Evolutionary conservation across 2,329 filamentous ascomycete species (phyloP), one percentile per base, ranked within the genome.

Genomic region (Neocucurbitaria cava): DNA sequence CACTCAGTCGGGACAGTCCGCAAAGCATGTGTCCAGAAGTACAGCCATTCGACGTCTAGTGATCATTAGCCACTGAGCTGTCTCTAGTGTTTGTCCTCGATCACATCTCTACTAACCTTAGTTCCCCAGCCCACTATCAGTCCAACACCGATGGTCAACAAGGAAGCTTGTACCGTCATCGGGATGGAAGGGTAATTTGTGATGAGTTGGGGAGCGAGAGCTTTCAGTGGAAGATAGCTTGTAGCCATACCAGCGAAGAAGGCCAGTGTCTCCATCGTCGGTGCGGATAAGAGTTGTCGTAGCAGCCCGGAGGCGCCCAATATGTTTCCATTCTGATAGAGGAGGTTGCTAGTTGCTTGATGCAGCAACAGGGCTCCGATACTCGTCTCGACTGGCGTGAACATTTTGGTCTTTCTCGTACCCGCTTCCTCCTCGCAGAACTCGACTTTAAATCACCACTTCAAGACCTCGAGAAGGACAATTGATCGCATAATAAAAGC

Each of bases 11-110:
- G 5, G 80, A 77, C 4, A 84, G 62, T 1, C 82, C 82, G 56
- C 82, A 83, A 28, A 85, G 78, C 79, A 84, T 83, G 61, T 85
- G 82, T 46, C 82, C 82, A 1, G 82, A 83, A 9, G 82, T 84
- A 61, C 82, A 85, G 17, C 82, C 82, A 49, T 77, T 76, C 5
- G 69, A 65, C 39, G 53, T 49, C 71, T 73, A 8, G 15, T 21
- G 1, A 8, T 9, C 11, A 41, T 71, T 38, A 69, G 55, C 31
- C 6, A 30, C 46, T 15, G 33, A 2, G 5, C 24, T 2, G 21
- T 18, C 15, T 13, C 13, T n/a, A 15, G 13, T n/a, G 4, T 35
- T 13, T 10, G 15, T 3, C 31, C 21, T 5, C 10, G 6, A 18
- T 5, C 30, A 8, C 17, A 2, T 2, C 10, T 11, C 15, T 28